Evolutionary conservation across 2,329 filamentous ascomycete species (phyloP), one percentile per base, ranked within the genome.

Genomic region (Colletotrichum spaethianum): DNA sequence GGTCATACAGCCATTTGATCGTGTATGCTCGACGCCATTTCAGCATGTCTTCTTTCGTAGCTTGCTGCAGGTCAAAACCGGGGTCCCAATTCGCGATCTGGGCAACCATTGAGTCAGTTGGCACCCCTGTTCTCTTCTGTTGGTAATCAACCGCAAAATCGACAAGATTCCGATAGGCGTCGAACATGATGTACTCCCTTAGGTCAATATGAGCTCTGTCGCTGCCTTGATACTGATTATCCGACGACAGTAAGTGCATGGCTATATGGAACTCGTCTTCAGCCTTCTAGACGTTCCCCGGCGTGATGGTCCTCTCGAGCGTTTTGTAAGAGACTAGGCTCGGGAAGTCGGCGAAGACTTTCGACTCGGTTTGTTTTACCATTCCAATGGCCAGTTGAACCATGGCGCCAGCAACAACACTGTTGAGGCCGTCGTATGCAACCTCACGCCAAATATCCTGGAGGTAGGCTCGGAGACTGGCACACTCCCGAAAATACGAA

Each of bases 1-100:
- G 74, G 65, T 87, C 85, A 70, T 87, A 88, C 0, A 89, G 80
- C 86, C 85, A 87, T 70, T 84, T 86, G 71, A 88, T 86, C 2
- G 83, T 86, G 64, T 86, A 88, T 0, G 77, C 74, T 1, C 85
- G 83, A 8, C 86, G 84, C 86, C 86, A 89, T 11, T 80, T 76
- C 4, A 85, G 48, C 28, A 83, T 77, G 61, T 87, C 75, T 6
- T 83, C 76, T 12, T 82, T 76, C n/a, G 76, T 85, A 0, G 82
- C 83, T 2, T 57, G 55, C 63, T 77, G 73, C 8, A 87, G 76
- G 66, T 86, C 74, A 16, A 85, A 77, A 1, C 75, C 73, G 8
- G 84, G 84, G 63, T 86, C 75, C 86, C 84, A 88, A 40, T 81
- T 73, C 0, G 72, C 72, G 18, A 86, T 77, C 56, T 83, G 74